A percentile compares a stretch with the other conserved stretches of the same genome.
phyloP scores from a whole-genome alignment of 2,329 filamentous ascomycete species.

The Colletotrichum sidae region DNA sequence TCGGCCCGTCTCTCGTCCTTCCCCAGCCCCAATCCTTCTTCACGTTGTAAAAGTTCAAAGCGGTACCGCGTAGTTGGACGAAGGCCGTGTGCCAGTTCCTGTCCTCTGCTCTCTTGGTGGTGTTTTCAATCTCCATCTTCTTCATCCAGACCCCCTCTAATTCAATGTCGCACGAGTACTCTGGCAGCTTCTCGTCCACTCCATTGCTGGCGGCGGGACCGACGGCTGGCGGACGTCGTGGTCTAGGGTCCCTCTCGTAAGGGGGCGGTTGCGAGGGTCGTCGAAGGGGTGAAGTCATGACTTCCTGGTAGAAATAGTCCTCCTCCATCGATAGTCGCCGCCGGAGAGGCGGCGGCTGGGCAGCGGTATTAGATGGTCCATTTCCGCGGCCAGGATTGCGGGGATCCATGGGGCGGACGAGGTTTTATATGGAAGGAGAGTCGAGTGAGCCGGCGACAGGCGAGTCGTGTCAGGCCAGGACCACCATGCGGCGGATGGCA shows the following conservation, averaged over 20 bases:
- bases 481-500: constrained; percentile 35
- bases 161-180: constrained; percentile 67
- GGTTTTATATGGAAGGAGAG: constrained; percentile 34
- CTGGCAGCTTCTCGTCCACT: constrained; percentile 59
- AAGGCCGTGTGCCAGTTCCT: constrained; percentile 74
- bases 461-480: constrained; percentile 37
- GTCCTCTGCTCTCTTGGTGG: constrained; percentile 70
- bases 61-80: constrained; percentile 74
- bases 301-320: constrained; percentile 63
- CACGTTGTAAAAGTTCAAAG: constrained; percentile 72
- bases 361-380: constrained; percentile 43
- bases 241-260: constrained; percentile 51
- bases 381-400: constrained; percentile 37
- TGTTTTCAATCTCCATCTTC: constrained; percentile 75
- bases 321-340: constrained; percentile 66
- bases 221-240: constrained; percentile 40
- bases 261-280: constrained; percentile 61
- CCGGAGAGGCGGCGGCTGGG: constrained; percentile 52
- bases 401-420: constrained; percentile 43
- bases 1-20: constrained; percentile 57
- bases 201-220: constrained; percentile 34
- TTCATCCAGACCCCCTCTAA: constrained; percentile 69
- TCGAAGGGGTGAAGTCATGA: constrained; percentile 59
- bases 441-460: constrained; percentile 29
- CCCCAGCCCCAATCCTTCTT: constrained; percentile 69